Evolutionary conservation across 257 asterid species (phyloP), one percentile per base, ranked within the genome.

Genomic region (Rubia yunnanensis): DNA sequence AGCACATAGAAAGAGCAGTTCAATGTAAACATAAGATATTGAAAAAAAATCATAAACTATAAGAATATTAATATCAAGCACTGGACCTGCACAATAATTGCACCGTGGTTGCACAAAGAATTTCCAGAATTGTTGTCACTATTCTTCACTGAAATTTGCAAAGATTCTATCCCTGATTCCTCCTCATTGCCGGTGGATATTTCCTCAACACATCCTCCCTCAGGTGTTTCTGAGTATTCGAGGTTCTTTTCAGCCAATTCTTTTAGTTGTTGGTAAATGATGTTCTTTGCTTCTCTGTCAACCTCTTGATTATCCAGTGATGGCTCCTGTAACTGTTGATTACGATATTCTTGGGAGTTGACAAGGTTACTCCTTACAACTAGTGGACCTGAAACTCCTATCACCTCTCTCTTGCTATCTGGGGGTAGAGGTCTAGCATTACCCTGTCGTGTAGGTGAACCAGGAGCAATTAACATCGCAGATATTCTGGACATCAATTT

Each of bases 401-500:
- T n/a, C n/a, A n/a, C n/a, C n/a, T n/a, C n/a, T n/a, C n/a, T n/a
- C 6, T 35, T 35, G 39, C 39, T 9, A 35, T 35, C n/a, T 4
- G 72, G 62, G 52, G 77, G 78, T 41, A 77, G 30, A 55, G 71
- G n/a, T n/a, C n/a, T n/a, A n/a, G n/a, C n/a, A n/a, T n/a, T n/a
- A n/a, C n/a, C n/a, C n/a, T n/a, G n/a, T n/a, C n/a, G n/a, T n/a
- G n/a, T n/a, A n/a, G n/a, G n/a, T n/a, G 74, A 41, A 67, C 88
- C 68, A 1, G 94, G 71, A 70, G 81, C 75, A 70, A 73, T 60
- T 68, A 84, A 82, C 60, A 58, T 52, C 65, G 89, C 70, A 49
- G 85, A 81, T 72, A 92, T 65, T 63, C 73, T 78, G 73, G 92
- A 76, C 22, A 78, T 67, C 79, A n/a, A n/a, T n/a, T n/a, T n/a